These are phyloP conservation scores for Vachellia pachyceras DNA, from an alignment of 306 rosid species.

Conservation along the genomic window DNA sequence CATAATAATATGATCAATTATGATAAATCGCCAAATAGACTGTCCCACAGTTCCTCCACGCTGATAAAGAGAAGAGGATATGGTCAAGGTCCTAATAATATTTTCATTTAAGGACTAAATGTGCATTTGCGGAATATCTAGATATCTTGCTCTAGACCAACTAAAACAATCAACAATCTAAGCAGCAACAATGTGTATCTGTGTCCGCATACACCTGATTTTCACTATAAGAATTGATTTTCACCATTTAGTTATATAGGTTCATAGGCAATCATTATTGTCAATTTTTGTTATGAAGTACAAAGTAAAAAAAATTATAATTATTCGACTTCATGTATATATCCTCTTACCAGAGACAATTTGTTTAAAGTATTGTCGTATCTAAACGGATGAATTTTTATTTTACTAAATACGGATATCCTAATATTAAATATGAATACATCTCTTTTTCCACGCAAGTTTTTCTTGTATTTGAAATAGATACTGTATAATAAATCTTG, in stretches of 20 bases:
- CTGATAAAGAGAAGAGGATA: conserved; percentile 19
- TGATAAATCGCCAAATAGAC: conserved; percentile 3
- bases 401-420: no score
- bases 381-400: no score
- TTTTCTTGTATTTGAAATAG: no score
- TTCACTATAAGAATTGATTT: neutral
- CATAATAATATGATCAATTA: neutral
- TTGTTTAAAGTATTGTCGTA: no score
- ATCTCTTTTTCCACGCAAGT: no score
- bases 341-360: no score
- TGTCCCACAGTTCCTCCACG: conserved; percentile 18
- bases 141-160: neutral
- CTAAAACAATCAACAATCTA: neutral
- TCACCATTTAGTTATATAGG: neutral
- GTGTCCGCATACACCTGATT: neutral
- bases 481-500: no score
- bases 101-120: conserved; percentile 28
- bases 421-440: no score
- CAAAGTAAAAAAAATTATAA: neutral
- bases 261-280: neutral
- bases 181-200: neutral
- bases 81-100: conserved; percentile 27
- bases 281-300: neutral
- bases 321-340: no score
- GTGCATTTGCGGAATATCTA: conserved; percentile 41